Base-by-base conservation (phyloP, 805 yeast genomes). In the Yarrowia sp. region DNA sequence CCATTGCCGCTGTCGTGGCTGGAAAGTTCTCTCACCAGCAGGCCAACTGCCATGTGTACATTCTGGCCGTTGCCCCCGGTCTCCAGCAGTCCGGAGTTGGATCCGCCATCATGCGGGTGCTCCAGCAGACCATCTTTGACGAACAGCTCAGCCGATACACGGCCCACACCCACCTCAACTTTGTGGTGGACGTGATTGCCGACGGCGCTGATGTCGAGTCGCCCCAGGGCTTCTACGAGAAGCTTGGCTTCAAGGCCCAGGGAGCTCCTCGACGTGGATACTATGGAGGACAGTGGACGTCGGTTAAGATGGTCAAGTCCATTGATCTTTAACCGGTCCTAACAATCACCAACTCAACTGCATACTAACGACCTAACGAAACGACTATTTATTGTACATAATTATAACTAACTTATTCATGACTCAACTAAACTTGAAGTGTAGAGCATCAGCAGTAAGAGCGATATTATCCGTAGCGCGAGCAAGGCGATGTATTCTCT, bases 1-100 rank as follows among this genome's bases (percentile, higher is more conserved):
- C 66, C 15, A 61, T 61, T 36, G 66, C 66, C 19, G 66, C 66
- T 2, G 66, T 61, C 10, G 66, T 61, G 38, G 66, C 66, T 10
- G 66, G 66, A 9, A 61, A 61, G 55, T 61, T 46, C 24, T 46
- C 53, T 3, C 55, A 46, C 44, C 53, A 61, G 66, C 53, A 61
- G 66, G 66, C 66, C 12, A 61, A 61, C 66, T 61, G 66, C 46
- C 66, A 61, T 39, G 66, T 61, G 36, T 61, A 61, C 66, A 61
- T 61, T 61, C 55, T 61, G 55, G 66, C 66, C n/a, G 55, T 61
- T 10, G 66, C 66, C 46, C 66, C 66, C 17, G 66, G 66, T n/a
- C 66, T 61, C 24, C 53, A 61, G 46, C 66, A 61, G 55, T 46
- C 66, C 53, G 66, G 66, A 19, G 66, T 61, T 19, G 66, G 66